Conservation (phyloP, 2,329 filamentous ascomycete genomes). For the Ophiostoma sp. region DNA sequence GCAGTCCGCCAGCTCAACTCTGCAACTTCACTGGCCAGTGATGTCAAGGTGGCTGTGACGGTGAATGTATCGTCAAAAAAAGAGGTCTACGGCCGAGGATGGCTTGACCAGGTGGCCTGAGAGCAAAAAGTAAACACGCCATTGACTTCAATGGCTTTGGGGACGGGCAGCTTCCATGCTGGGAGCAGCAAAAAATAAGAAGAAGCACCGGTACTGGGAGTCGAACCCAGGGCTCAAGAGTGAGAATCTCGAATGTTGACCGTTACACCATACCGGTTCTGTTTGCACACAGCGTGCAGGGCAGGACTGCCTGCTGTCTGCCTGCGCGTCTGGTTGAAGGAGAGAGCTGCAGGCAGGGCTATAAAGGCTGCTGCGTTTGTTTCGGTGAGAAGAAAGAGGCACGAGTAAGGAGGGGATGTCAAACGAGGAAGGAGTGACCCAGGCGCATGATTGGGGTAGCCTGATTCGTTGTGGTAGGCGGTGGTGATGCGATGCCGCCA, state of each 20-base stretch:
- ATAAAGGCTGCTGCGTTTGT: neutral
- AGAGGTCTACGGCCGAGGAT: neutral
- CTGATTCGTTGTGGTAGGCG: neutral
- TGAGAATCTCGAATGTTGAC: constrained; percentile 31
- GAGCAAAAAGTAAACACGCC: neutral
- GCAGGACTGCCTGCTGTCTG: neutral
- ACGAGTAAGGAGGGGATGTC: neutral
- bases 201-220: constrained; percentile 29
- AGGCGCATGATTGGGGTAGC: neutral
- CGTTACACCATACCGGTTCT: constrained; percentile 30
- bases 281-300: neutral
- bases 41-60: neutral
- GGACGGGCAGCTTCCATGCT: neutral
- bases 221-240: constrained; percentile 30
- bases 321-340: neutral
- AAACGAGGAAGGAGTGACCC: constrained; percentile 12
- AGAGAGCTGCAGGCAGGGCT: neutral
- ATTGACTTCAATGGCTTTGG: neutral
- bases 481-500: neutral
- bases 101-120: neutral
- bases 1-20: neutral
- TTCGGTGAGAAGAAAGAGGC: neutral
- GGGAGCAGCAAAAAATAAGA: neutral
- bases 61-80: neutral
- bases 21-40: neutral